These are phyloP conservation scores for Cyberlindnera xishuangbannaensis DNA, from an alignment of 805 yeast species.

Conservation along the genomic window DNA sequence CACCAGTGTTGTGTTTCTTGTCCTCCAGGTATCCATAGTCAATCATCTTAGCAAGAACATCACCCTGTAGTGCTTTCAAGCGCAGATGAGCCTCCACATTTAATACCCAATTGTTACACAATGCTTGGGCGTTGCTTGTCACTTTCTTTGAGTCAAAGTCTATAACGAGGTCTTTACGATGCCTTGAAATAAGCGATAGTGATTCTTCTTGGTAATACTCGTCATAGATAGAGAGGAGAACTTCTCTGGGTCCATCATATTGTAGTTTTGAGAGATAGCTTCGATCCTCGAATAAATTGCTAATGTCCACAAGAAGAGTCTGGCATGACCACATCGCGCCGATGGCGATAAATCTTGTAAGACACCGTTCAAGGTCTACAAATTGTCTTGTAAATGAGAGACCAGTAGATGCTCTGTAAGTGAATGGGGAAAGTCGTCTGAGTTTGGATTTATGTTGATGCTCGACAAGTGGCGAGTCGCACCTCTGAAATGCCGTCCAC, in stretches of 20 bases:
- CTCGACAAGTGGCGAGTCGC: neutral
- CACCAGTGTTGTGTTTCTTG: conserved; percentile 13
- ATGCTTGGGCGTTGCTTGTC: conserved; percentile 10
- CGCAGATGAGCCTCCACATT: conserved; percentile 19
- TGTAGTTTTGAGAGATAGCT: conserved; percentile 2
- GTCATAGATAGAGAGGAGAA: conserved; percentile 23
- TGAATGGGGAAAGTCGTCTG: conserved; percentile 15
- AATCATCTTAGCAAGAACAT: conserved; percentile 18
- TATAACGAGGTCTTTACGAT: conserved; percentile 7
- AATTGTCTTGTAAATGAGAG: conserved; percentile 15
- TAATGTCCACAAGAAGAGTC: conserved; percentile 19
- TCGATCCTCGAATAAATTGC: conserved; percentile 15
- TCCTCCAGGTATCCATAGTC: conserved; percentile 26
- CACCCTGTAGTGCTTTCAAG: conserved; percentile 19
- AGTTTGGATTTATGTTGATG: conserved; percentile 2
- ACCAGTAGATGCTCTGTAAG: conserved; percentile 15
- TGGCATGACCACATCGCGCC: conserved; percentile 25
- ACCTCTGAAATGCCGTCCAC: conserved; percentile 17
- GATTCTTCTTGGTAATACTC: conserved; percentile 20
- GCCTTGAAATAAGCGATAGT: conserved; percentile 16
- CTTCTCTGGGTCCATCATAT: conserved; percentile 5
- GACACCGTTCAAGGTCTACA: conserved; percentile 17
- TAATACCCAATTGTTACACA: conserved; percentile 18
- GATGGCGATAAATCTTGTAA: conserved; percentile 17
- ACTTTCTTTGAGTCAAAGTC: conserved; percentile 9